Base-by-base conservation (phyloP, 2,329 filamentous ascomycete genomes). In the Botryotinia calthae region DNA sequence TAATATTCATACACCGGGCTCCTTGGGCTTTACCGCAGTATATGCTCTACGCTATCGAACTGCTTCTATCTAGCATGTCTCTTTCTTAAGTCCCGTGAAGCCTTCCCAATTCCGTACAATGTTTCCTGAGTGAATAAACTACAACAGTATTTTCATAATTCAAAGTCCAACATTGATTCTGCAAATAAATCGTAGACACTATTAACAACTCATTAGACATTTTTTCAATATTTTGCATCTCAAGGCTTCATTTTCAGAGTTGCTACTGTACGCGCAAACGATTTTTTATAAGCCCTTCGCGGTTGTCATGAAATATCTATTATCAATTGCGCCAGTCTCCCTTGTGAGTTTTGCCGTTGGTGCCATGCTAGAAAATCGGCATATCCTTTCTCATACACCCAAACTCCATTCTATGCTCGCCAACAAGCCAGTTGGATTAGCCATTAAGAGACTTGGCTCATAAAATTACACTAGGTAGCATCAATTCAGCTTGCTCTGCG, bases 401-500 rank as follows among this genome's bases (percentile, higher is more conserved):
- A 51, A 70, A 70, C 68, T 40, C 68, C 68, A 22, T 51, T 16
- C 37, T 8, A 40, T 51, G 28, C 25, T 70, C 28, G 22, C 42
- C 42, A 28, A 34, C 42, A 31, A 22, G 58, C 56, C 42, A 40
- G 22, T 44, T 40, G 28, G 40, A n/a, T 70, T 16, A 22, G 25
- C 46, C 6, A 42, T 67, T 42, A n/a, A 31, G 9, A 54, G 37
- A 22, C 12, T 20, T 31, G 56, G 31, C 25, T 51, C 37, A 31
- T 16, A 25, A 25, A 44, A 51, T 18, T 48, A 31, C 42, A 10
- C n/a, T 48, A 16, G 9, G 6, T 22, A 28, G 37, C 10, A 34
- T 64, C 40, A 65, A 48, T 71, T 71, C 34, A 12, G 22, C 10
- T 71, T 64, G 6, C 34, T 71, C 22, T 31, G 34, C 18, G 65